phyloP scores from a whole-genome alignment of 2,329 filamentous ascomycete genomes.

The Fusarium xylarioides region DNA sequence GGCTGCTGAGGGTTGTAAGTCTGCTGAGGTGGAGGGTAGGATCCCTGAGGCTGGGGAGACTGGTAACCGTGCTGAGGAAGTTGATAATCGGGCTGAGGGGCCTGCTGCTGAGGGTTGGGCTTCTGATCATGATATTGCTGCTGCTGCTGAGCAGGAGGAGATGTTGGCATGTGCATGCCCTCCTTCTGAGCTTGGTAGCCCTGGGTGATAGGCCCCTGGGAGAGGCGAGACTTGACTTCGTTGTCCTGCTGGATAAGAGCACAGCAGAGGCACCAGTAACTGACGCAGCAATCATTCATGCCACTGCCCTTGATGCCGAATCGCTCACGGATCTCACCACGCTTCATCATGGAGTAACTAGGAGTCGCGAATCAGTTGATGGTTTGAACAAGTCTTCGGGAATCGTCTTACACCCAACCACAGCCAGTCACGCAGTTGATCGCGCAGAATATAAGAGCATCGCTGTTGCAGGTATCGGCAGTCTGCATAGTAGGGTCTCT shows the following conservation, averaged over 20 bases:
- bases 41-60: conserved; percentile 35
- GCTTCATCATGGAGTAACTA: conserved; percentile 62
- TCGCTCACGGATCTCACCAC: conserved; percentile 60
- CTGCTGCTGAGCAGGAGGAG: conserved; percentile 22
- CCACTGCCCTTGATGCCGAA: conserved; percentile 63
- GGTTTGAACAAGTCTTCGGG: not conserved
- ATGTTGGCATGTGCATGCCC: conserved; percentile 49
- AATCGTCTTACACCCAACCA: conserved; percentile 54
- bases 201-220: conserved; percentile 43
- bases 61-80: conserved; percentile 33
- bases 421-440: conserved; percentile 53
- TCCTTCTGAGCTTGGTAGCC: conserved; percentile 51
- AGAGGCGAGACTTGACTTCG: conserved; percentile 53
- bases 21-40: conserved; percentile 37
- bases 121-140: conserved; percentile 13
- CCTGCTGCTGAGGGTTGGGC: conserved; percentile 19
- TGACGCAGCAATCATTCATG: conserved; percentile 59
- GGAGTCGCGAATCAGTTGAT: not conserved
- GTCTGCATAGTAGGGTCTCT: conserved; percentile 53
- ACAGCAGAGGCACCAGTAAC: conserved; percentile 66
- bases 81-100: conserved; percentile 28
- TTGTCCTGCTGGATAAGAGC: conserved; percentile 67
- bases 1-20: conserved; percentile 40
- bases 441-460: conserved; percentile 53
- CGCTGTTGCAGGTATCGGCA: conserved; percentile 52